These are phyloP conservation scores for Fusarium beomiforme DNA, from an alignment of 2,329 filamentous ascomycete species.

Conservation along the genomic window DNA sequence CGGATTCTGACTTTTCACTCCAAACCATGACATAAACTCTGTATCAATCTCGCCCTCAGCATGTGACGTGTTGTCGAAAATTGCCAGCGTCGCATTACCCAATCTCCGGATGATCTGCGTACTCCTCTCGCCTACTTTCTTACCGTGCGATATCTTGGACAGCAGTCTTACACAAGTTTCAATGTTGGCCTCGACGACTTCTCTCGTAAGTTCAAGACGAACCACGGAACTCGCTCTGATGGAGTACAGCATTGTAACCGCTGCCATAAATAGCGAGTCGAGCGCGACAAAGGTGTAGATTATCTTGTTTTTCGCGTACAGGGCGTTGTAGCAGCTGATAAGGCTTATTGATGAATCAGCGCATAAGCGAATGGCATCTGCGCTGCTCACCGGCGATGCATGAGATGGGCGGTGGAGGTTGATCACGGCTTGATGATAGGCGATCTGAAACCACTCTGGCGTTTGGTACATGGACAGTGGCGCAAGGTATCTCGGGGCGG, in stretches of 20 bases:
- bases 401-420: slow-evolving; percentile 37
- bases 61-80: slow-evolving; percentile 28
- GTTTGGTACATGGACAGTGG: slow-evolving; percentile 40
- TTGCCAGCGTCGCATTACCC: slow-evolving; percentile 33
- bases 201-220: slow-evolving; percentile 26
- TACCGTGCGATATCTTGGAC: slow-evolving; percentile 36
- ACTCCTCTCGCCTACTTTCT: slow-evolving; percentile 33
- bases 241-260: slow-evolving; percentile 38
- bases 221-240: slow-evolving; percentile 30
- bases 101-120: slow-evolving; percentile 29
- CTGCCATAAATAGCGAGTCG: slow-evolving; percentile 33
- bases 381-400: slow-evolving; percentile 36
- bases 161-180: slow-evolving; percentile 30
- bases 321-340: slow-evolving; percentile 37
- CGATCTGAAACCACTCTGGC: slow-evolving; percentile 40
- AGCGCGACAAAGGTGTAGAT: slow-evolving; percentile 36
- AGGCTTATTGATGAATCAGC: slow-evolving; percentile 39
- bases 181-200: slow-evolving; percentile 38
- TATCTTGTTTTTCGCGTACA: slow-evolving; percentile 39
- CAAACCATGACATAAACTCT: slow-evolving; percentile 42
- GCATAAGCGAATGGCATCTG: slow-evolving; percentile 35
- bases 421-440: slow-evolving; percentile 38
- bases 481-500: slow-evolving; percentile 32
- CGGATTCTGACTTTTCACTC: slow-evolving; percentile 35
- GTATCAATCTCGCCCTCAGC: slow-evolving; percentile 36